Evolutionary conservation across 139 green algal species (phyloP), one percentile per base, ranked within the genome.

Genomic region (Volvox reticuliferus): DNA sequence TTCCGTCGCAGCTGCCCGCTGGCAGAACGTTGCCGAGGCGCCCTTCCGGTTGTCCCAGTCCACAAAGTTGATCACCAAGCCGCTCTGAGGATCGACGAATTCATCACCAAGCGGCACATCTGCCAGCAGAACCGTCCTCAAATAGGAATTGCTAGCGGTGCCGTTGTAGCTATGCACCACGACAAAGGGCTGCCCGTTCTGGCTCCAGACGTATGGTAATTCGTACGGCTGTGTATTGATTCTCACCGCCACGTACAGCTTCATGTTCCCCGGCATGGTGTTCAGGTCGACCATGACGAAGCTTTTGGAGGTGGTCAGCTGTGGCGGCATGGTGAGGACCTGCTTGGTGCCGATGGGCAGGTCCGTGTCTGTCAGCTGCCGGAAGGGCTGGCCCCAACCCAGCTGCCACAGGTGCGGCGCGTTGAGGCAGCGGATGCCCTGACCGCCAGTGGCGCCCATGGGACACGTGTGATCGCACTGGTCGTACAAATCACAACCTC

Each of bases 351-450:
- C 62, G 82, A 28, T 50, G 13, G 14, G 22, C 6, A 88, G 33
- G 17, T 78, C 82, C 0, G n/a, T 13, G n/a, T 88, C 63, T 20
- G n/a, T 33, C 20, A 88, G 19, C 18, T 62, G 24, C 0, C 35
- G 32, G 33, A 62, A 63, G 13, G 61, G 62, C 63, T 88, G 82
- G n/a, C 82, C 62, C 62, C 82, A 88, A 33, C 63, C 63, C 26
- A 88, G 32, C 63, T 79, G 85, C 71, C 71, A 89, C 1, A 35
- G n/a, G 85, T 89, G 85, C n/a, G 85, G n/a, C 6, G 85, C 71
- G 85, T 89, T 89, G n/a, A 75, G 22, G 85, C 85, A 89, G 36
- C 68, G 82, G 63, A 88, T 88, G 33, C 82, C 84, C 44, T 82
- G 85, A 50, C 50, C 73, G 19, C 44, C 73, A 2, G 30, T 32